Base-by-base conservation (phyloP, 1,139 yeast genomes). In the Geotrichum reessii region DNA sequence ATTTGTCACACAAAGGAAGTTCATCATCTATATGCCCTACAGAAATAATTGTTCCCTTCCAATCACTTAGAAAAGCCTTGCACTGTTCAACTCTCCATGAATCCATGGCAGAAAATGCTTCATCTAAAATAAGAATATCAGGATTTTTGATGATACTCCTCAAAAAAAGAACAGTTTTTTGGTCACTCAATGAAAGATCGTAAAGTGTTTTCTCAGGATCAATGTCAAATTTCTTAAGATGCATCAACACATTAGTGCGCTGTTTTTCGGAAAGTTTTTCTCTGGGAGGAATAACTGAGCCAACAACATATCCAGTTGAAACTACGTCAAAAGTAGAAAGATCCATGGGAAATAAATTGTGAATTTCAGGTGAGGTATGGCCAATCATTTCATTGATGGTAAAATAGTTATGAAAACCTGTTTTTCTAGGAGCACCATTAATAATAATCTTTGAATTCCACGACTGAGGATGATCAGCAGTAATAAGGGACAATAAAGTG, bases 381-480 rank as follows among this genome's bases (percentile, higher is more conserved):
- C 98, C 97, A 60, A 93, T 88, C 17, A 73, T 68, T 59, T 81
- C 81, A 72, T 93, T 93, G 60, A 89, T 84, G 58, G 85, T 87
- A 67, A 90, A 90, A 67, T 87, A 91, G 58, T 84, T 83, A n/a
- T 85, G 81, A 22, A 82, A 83, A 3, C 97, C 97, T 0, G 92
- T 84, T 62, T 80, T 80, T 54, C 97, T 78, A n/a, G 83, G 80
- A 27, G 73, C 73, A 0, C 93, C 95, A 66, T 86, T 76, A 59
- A 91, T 79, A 19, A 78, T 72, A 49, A 93, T 78, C 28, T 81
- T 83, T 3, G 84, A 80, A 65, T 83, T 85, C 98, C 98, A 93
- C 1, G 97, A 85, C 71, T 93, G 97, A 0, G 99, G 99, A 69
- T 93, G 99, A 67, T 93, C 99, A 2, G 96, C 93, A 0, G 97